phyloP scores from a whole-genome alignment of 2,329 filamentous ascomycete species.

The Neurospora sp. region DNA sequence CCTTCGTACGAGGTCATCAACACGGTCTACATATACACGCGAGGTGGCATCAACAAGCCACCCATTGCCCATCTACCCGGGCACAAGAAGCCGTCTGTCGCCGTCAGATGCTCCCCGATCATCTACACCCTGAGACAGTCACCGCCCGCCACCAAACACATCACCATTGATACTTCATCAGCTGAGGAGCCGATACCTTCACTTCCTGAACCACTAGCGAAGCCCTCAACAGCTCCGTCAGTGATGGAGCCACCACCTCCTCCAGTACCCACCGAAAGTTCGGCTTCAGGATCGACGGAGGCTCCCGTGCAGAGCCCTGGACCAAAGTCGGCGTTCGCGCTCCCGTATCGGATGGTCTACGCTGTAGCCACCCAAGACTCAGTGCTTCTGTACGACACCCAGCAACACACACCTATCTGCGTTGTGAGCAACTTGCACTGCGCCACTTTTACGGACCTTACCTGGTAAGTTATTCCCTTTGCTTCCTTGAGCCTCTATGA shows the following conservation, averaged over 20 bases:
- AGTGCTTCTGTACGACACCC: conserved; percentile 90
- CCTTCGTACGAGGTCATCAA: conserved; percentile 81
- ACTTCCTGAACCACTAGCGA: conserved; percentile 72
- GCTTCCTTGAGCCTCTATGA: background rate
- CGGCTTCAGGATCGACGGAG: conserved; percentile 41
- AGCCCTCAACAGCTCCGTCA: conserved; percentile 45
- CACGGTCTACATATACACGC: conserved; percentile 95
- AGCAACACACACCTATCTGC: conserved; percentile 87
- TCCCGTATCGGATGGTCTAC: conserved; percentile 92
- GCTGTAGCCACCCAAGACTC: conserved; percentile 96
- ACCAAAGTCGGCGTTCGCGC: conserved; percentile 63
- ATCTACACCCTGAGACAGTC: conserved; percentile 72
- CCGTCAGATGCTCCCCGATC: conserved; percentile 85
- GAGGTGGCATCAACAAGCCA: conserved; percentile 92
- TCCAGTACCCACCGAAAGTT: conserved; percentile 37
- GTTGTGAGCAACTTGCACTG: conserved; percentile 96
- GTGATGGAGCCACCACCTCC: conserved; percentile 78
- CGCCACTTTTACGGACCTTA: conserved; percentile 91
- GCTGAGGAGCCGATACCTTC: conserved; percentile 73
- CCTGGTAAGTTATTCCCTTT: conserved; percentile 57
- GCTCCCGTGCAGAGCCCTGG: conserved; percentile 42
- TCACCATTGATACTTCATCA: conserved; percentile 90
- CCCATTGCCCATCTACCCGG: conserved; percentile 91
- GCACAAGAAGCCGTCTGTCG: conserved; percentile 96
- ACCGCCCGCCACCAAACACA: conserved; percentile 65